Conservation (phyloP, 129 eudicot species). For the Rutidosis leptorrhynchoides region DNA sequence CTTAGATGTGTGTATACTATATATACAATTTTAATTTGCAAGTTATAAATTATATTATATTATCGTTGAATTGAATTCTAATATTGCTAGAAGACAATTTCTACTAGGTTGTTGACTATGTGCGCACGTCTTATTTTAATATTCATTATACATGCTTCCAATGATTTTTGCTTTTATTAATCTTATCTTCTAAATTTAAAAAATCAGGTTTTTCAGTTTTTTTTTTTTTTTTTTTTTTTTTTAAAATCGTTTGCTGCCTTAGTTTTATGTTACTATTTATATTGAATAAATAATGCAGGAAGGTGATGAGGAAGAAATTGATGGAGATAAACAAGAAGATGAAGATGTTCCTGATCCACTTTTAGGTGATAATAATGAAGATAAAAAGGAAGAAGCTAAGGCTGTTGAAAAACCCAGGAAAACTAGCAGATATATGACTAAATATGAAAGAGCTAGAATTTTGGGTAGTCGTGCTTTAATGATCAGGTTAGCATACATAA, state of each 20-base stretch:
- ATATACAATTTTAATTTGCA: no score
- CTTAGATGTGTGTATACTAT: no score
- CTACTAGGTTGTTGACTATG: no score
- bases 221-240: no score
- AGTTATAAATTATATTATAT: no score
- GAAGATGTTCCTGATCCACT: slow-evolving; percentile 64
- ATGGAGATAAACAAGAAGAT: slow-evolving; percentile 44
- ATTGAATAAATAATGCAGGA: slow-evolving; percentile 43
- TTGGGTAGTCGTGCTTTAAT: slow-evolving; percentile 92
- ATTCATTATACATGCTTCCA: no score
- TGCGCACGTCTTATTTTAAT: no score
- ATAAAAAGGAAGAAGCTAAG: slow-evolving; percentile 44
- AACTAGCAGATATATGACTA: slow-evolving; percentile 89
- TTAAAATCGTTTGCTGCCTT: no score
- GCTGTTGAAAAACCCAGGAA: slow-evolving; percentile 62
- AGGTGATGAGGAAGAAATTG: slow-evolving; percentile 74
- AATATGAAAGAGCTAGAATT: slow-evolving; percentile 90
- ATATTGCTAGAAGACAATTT: no score
- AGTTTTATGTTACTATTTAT: neutral
- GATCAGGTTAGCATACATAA: slow-evolving; percentile 49
- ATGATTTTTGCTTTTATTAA: neutral
- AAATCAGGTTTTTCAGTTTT: no score
- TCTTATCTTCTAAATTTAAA: no score
- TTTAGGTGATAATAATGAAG: slow-evolving; percentile 62
- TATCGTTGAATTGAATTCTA: no score